Conservation (phyloP, 495 filamentous ascomycete species). For the Trichocladium uniseriatum region DNA sequence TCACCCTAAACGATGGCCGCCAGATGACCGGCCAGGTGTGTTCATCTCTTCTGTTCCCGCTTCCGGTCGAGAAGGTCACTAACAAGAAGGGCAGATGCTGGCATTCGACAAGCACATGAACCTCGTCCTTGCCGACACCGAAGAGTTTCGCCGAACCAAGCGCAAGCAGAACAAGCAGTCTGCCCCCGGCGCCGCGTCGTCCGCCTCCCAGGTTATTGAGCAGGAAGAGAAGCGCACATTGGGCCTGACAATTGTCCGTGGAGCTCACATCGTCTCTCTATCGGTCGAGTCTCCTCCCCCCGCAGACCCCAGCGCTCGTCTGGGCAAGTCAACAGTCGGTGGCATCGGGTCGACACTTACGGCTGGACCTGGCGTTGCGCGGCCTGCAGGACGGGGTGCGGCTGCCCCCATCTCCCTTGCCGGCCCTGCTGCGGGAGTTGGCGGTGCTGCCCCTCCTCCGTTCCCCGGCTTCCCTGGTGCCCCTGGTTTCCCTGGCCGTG, state of each 20-base stretch:
- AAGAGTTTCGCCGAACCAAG: conserved; percentile 95
- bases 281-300: conserved; percentile 97
- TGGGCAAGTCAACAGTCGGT: conserved; percentile 66
- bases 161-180: conserved; percentile 71
- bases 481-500: conserved; percentile 69
- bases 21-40: conserved; percentile 92
- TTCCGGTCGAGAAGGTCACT: conserved; percentile 6
- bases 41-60: neutral
- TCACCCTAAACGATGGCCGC: conserved; percentile 88
- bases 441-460: conserved; percentile 64
- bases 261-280: conserved; percentile 83
- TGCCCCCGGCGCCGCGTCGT: conserved; percentile 53
- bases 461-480: conserved; percentile 59
- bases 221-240: conserved; percentile 94
- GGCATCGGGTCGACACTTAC: conserved; percentile 58
- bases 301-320: conserved; percentile 80
- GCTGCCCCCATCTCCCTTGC: conserved; percentile 67
- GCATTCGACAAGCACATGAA: conserved; percentile 72
- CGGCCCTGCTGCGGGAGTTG: conserved; percentile 84
- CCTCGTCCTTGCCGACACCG: conserved; percentile 94
- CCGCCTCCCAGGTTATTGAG: conserved; percentile 56
- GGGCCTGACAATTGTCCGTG: conserved; percentile 89
- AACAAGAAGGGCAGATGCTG: conserved; percentile 32
- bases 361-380: conserved; percentile 81
- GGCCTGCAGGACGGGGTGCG: conserved; percentile 81